Evolutionary conservation across 345 rosid genomes (phyloP).

Genomic region (Pseudoturritis turrita): DNA sequence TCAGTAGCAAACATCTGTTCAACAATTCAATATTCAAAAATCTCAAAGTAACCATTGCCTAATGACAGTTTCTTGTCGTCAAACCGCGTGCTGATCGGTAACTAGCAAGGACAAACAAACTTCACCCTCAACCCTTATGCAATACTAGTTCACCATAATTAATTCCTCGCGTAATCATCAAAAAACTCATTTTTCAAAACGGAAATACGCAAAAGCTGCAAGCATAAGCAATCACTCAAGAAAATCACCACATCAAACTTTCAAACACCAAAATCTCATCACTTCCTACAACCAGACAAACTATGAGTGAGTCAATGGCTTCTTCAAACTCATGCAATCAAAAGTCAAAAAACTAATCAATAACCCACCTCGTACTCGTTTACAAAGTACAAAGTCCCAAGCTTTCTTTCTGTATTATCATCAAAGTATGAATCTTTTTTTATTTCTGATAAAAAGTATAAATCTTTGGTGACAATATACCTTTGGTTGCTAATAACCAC

Average conservation of each 20-base stretch:
- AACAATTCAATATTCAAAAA: too few species aligned
- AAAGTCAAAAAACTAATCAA: not conserved
- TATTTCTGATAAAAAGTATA: too few species aligned
- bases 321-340: not conserved
- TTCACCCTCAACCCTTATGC: not conserved
- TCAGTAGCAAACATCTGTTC: too few species aligned
- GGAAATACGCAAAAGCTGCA: too few species aligned
- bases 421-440: not conserved
- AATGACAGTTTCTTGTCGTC: too few species aligned
- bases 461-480: not conserved
- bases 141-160: not conserved
- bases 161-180: too few species aligned
- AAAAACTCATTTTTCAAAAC: not conserved
- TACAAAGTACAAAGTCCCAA: not conserved
- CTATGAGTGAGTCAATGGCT: not conserved
- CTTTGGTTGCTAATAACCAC: not conserved
- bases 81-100: not conserved
- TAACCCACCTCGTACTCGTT: not conserved
- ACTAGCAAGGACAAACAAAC: not conserved
- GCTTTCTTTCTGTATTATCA: not conserved
- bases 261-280: constrained; percentile 3
- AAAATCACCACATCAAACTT: not conserved
- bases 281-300: not conserved
- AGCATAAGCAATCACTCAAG: not conserved
- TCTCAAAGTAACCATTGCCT: too few species aligned